Base-by-base conservation (phyloP, 768 basidiomycete species). In the Termitomyces sp. region DNA sequence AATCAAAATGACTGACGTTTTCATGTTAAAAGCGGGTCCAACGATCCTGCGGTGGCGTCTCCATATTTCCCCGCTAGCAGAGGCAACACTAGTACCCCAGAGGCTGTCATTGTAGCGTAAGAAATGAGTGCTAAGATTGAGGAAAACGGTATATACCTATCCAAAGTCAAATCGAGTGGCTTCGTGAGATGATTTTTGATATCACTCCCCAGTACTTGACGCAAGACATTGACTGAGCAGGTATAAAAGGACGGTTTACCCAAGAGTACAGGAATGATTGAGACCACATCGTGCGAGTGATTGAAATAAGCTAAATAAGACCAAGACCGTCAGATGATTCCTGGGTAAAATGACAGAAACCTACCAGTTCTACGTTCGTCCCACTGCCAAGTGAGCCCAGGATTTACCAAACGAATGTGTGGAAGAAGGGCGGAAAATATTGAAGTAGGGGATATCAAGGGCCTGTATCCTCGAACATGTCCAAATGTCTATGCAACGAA, bases 71-170 rank as follows among this genome's bases (percentile, higher is more conserved):
- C 69, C 74, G 35, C 74, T 75, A 1, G 69, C 60, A 16, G 72
- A 70, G 18, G 75, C 67, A 38, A 78, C 67, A 57, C 73, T 78
- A 57, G 66, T 67, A 15, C 77, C 78, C 66, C 73, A 77, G 22
- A 76, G 57, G 13, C 69, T 69, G 39, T 52, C 12, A 40, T 52
- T 51, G 16, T 20, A 24, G 4, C 5, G 16, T 61, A 1, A 51
- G 48, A 35, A 12, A 49, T 12, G 13, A 28, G 2, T 46, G n/a
- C n/a, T n/a, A n/a, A n/a, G n/a, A n/a, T n/a, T n/a, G n/a, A n/a
- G n/a, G n/a, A n/a, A 39, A 46, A 59, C 35, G n/a, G 38, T 7
- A 35, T 22, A 15, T 36, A 55, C 61, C 35, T 32, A 13, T 60
- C 51, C 36, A 61, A 55, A 20, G 60, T 61, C n/a, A 50, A 16